Evolutionary conservation across 129 eudicot genomes (phyloP), one percentile per base, ranked within the genome.

Genomic region (Flaveria brownii): DNA sequence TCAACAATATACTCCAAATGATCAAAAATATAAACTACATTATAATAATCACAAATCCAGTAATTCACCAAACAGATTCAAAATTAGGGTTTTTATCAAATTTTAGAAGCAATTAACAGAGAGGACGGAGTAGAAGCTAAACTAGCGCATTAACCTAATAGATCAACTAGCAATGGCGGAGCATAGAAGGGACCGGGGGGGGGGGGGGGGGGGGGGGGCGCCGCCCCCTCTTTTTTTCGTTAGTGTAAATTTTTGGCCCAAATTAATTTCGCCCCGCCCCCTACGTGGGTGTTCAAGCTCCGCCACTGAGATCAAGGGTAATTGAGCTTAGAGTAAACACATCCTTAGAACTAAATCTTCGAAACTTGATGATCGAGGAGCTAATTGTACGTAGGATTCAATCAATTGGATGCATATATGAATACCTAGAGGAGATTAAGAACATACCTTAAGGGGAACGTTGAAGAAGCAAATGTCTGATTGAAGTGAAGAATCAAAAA

Each of bases 401-500:
- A 76, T 49, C 18, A 45, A 33, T 4, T 18, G 18, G 71, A 76
- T 76, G 65, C 1, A 13, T 33, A 33, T 12, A 50, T 56, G 5
- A 5, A 17, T 54, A 50, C 17, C 17, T 12, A 76, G 5, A 30
- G n/a, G 49, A 64, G 41, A 64, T 76, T 10, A 8, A 75, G 49
- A 74, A 64, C 65, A 17, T 43, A 76, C 80, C 80, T 76, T 76
- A 15, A 65, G 12, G 16, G 23, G 73, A 50, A 49, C 39, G 22
- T 26, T 26, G 52, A 76, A 76, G 65, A 64, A 64, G 23, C 65
- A 63, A 75, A 46, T 63, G 65, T 30, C 23, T 39, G 55, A 49
- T 49, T 50, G 22, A 64, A 59, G 6, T 76, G 80, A 64, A 76
- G 78, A 76, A 64, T 65, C 41, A 39, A 49, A 63, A 50, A 65